These are phyloP conservation scores for Aspergillaceae sp. DNA, from an alignment of 2,329 filamentous ascomycete genomes.

Conservation along the genomic window DNA sequence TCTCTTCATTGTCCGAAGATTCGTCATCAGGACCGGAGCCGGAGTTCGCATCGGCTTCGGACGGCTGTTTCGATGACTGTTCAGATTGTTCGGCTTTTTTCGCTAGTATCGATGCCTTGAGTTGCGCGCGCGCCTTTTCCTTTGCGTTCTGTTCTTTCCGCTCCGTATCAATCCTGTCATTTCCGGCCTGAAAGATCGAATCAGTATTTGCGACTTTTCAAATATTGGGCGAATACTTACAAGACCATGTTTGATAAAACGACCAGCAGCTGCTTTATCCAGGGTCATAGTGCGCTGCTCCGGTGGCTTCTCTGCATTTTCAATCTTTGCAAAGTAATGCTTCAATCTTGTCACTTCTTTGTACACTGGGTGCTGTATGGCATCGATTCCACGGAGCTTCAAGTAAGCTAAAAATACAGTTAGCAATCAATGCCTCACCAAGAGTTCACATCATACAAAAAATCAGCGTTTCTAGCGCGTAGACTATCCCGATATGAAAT, in stretches of 20 bases:
- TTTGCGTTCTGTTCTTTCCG: constrained; percentile 43
- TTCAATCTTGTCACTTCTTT: constrained; percentile 76
- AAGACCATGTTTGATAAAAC: constrained; percentile 75
- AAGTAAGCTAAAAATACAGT: constrained; percentile 53
- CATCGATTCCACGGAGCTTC: constrained; percentile 67
- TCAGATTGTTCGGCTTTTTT: constrained; percentile 27
- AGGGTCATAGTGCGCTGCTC: constrained; percentile 50
- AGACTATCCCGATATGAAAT: constrained; percentile 78
- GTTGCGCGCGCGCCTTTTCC: constrained; percentile 42
- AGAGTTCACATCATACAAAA: constrained; percentile 54
- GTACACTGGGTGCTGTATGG: constrained; percentile 78
- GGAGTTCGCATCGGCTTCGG: constrained; percentile 13
- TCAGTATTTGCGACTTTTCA: constrained; percentile 9
- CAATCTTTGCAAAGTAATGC: constrained; percentile 90
- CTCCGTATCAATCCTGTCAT: constrained; percentile 45
- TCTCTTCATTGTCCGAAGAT: constrained; percentile 10
- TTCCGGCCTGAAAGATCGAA: constrained; percentile 29
- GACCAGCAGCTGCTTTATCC: constrained; percentile 67
- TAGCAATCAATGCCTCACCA: background rate
- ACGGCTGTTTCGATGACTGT: constrained; percentile 10
- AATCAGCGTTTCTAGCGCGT: constrained; percentile 80
- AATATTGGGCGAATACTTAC: constrained; percentile 37
- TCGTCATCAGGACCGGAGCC: constrained; percentile 3
- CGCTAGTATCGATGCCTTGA: constrained; percentile 39
- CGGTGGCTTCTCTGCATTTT: constrained; percentile 58